Percentiles rank a stretch among this genome's conserved stretches.
phyloP scores from a whole-genome alignment of 1,284 basidiomycete species.

The Leccinum huronense region DNA sequence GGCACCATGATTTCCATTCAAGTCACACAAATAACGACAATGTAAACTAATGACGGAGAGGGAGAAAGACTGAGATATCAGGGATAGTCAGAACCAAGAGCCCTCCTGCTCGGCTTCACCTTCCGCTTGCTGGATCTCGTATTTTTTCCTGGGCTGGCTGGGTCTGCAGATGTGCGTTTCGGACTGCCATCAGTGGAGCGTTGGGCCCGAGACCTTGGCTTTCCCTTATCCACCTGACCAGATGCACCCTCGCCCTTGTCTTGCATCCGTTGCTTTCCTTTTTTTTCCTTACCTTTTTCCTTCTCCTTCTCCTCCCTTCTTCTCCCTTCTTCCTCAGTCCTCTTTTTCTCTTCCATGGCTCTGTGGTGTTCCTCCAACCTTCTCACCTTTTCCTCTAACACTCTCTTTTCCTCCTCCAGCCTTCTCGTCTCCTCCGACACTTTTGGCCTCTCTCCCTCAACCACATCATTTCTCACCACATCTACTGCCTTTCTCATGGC shows the following conservation, averaged over 20 bases:
- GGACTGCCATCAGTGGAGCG: background rate
- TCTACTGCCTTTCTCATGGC: no score
- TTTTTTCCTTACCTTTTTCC: background rate
- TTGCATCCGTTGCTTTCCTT: background rate
- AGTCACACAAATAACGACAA: background rate
- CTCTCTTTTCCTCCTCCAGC: background rate
- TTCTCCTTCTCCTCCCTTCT: background rate
- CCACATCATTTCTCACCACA: background rate
- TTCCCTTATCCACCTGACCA: background rate
- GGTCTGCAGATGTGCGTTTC: background rate
- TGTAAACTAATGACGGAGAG: background rate
- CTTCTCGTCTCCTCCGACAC: background rate
- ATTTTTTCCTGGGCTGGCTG: background rate
- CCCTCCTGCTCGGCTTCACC: background rate
- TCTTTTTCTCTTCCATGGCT: background rate
- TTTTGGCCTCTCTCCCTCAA: background rate
- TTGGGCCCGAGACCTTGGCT: slow-evolving; percentile 1
- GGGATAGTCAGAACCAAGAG: background rate
- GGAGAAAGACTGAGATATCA: background rate
- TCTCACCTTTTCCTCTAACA: background rate
- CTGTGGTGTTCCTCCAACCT: background rate
- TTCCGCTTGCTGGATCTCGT: background rate
- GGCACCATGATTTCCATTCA: background rate
- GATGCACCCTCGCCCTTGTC: background rate
- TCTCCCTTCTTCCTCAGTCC: background rate